Evolutionary conservation across 495 filamentous ascomycete species (phyloP).

Genomic region (Xylaria palmicola): DNA sequence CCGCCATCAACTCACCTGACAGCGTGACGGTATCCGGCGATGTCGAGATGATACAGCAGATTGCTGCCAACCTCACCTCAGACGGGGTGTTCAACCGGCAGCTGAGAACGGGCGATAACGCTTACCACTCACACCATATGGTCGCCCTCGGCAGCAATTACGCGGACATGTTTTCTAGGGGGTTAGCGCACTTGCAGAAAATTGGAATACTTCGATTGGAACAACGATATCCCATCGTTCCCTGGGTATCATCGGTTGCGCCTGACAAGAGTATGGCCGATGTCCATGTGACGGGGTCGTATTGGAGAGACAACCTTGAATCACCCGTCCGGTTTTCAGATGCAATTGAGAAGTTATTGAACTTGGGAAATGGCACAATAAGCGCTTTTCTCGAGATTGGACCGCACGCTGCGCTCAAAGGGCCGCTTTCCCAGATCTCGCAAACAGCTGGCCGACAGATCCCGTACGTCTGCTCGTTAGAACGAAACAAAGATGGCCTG

Average conservation of each 20-base stretch:
- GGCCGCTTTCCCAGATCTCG: conserved; percentile 49
- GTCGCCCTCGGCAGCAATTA: conserved; percentile 38
- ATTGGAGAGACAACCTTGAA: conserved; percentile 45
- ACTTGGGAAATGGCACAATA: conserved; percentile 12
- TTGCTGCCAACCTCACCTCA: conserved; percentile 49
- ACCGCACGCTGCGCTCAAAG: conserved; percentile 56
- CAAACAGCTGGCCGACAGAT: conserved; percentile 14
- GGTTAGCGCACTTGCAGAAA: background rate
- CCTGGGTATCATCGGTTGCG: conserved; percentile 18
- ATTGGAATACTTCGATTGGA: no score
- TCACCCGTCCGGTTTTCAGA: conserved; percentile 39
- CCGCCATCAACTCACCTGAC: conserved; percentile 38
- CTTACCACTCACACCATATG: conserved; percentile 66
- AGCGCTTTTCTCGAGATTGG: conserved; percentile 53
- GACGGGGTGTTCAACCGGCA: conserved; percentile 39
- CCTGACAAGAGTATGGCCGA: background rate
- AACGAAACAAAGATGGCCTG: conserved; percentile 8
- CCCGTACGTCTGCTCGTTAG: conserved; percentile 28
- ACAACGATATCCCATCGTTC: background rate
- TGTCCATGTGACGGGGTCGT: conserved; percentile 17
- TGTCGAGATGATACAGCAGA: conserved; percentile 30
- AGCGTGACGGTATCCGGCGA: conserved; percentile 36
- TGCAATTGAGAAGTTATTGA: conserved; percentile 28
- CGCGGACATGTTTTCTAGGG: background rate
- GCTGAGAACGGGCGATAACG: conserved; percentile 40